Evolutionary conservation across 225 moss, liverwort and hornwort genomes (phyloP).

Genomic region (Marchantia polymorpha): DNA sequence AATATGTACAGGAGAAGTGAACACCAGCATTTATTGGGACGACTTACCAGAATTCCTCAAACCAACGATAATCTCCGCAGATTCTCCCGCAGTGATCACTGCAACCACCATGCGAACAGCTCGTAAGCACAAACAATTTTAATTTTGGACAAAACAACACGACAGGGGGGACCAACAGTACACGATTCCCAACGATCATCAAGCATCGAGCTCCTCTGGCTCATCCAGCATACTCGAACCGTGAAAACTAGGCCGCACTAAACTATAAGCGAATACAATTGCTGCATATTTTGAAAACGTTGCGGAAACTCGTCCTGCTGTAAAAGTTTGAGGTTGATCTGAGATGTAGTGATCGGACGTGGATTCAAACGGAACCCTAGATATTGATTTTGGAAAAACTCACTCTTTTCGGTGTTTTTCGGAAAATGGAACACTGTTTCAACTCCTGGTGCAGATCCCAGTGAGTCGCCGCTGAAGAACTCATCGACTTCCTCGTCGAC

Average conservation of each 20-base stretch:
- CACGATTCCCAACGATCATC: not conserved
- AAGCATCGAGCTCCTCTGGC: not conserved
- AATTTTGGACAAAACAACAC: too few relatives aligned
- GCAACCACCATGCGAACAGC: conserved; percentile 11
- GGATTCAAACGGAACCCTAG: not conserved
- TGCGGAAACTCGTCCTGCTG: too few relatives aligned
- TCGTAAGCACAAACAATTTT: not conserved
- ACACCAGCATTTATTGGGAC: too few relatives aligned
- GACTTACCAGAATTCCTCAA: conserved; percentile 74
- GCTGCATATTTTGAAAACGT: too few relatives aligned
- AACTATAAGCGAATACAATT: not conserved
- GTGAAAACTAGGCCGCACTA: not conserved
- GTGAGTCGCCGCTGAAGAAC: conserved; percentile 55
- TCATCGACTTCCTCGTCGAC: conserved; percentile 48
- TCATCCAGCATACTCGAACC: not conserved
- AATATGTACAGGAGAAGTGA: too few relatives aligned
- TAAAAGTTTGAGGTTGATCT: too few relatives aligned
- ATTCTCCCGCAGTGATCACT: conserved; percentile 83
- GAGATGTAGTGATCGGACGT: not conserved
- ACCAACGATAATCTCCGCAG: conserved; percentile 63
- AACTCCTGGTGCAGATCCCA: conserved; percentile 58
- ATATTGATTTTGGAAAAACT: conserved; percentile 7
- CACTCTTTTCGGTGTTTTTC: conserved; percentile 67
- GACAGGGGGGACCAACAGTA: too few relatives aligned
- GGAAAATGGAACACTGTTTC: conserved; percentile 58